Percentiles rank a stretch among this genome's conserved stretches.
These are phyloP conservation scores for Abrus precatorius DNA, from an alignment of 306 rosid genomes.

Conservation along the genomic window DNA sequence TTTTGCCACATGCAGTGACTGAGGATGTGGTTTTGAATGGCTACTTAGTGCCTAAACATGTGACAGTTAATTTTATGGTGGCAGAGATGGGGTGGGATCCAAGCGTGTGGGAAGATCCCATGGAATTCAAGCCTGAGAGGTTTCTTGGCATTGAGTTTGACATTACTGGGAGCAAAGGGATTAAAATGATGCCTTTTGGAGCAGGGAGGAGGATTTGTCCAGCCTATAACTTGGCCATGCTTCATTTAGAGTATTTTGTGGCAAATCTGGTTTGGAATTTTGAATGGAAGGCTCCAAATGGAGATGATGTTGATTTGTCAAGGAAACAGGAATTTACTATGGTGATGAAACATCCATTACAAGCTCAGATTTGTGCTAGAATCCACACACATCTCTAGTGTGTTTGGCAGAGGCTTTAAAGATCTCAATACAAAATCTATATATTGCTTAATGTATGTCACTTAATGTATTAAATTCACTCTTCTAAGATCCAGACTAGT, in stretches of 20 bases:
- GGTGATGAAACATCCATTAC: slow-evolving; percentile 50
- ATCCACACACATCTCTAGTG: background rate
- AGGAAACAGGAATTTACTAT: slow-evolving; percentile 48
- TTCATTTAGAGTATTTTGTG: slow-evolving; percentile 50
- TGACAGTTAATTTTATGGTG: slow-evolving; percentile 52
- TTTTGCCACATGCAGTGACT: slow-evolving; percentile 39
- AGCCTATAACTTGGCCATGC: slow-evolving; percentile 38
- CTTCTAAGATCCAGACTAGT: no score
- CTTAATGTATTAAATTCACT: no score
- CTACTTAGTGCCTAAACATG: slow-evolving; percentile 36
- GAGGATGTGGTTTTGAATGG: slow-evolving; percentile 50
- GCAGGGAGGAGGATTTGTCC: slow-evolving; percentile 56
- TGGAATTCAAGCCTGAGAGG: slow-evolving; percentile 56
- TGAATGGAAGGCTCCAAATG: slow-evolving; percentile 42
- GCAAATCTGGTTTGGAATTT: slow-evolving; percentile 54
- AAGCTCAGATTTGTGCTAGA: slow-evolving; percentile 35
- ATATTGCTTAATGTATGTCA: no score
- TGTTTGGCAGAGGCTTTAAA: no score
- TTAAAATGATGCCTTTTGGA: slow-evolving; percentile 59
- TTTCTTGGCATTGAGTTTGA: slow-evolving; percentile 35
- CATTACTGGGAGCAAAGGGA: slow-evolving; percentile 33
- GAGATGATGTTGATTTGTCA: slow-evolving; percentile 41
- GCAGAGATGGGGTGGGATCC: slow-evolving; percentile 59
- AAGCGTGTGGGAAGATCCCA: slow-evolving; percentile 54
- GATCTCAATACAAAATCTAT: no score